Conservation (phyloP, 2,329 filamentous ascomycete species). For the Apiospora saccharicola region DNA sequence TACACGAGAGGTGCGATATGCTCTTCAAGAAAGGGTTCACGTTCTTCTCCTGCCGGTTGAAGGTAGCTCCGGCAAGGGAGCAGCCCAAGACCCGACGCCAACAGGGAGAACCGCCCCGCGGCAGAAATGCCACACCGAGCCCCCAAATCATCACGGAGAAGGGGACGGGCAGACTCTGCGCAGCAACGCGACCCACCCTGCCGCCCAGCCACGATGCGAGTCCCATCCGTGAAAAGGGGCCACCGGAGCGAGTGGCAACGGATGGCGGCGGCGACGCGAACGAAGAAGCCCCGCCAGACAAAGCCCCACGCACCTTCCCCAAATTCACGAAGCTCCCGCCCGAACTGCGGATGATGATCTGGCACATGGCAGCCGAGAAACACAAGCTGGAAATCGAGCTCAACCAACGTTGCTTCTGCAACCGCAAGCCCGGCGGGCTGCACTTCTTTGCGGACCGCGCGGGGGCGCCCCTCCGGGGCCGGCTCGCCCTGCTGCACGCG, state of each 20-base stretch:
- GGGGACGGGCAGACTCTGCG: neutral
- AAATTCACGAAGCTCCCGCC: neutral
- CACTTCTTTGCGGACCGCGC: neutral
- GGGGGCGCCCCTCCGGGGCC: neutral
- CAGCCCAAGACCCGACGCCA: neutral
- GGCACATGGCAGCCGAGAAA: neutral
- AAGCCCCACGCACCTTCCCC: neutral
- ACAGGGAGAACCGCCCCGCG: neutral
- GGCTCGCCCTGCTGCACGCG: constrained; percentile 1
- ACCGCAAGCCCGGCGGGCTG: neutral
- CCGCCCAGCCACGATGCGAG: neutral
- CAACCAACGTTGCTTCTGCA: neutral
- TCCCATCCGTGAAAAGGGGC: neutral
- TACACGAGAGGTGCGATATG: too few relatives aligned
- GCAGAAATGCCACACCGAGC: neutral
- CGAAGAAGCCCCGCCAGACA: neutral
- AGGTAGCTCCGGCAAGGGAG: too few relatives aligned
- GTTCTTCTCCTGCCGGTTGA: too few relatives aligned
- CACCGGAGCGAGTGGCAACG: neutral
- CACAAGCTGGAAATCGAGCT: neutral
- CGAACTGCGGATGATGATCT: neutral
- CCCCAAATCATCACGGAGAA: neutral
- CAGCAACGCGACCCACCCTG: neutral
- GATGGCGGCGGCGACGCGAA: neutral
- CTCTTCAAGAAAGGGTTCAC: too few relatives aligned